Percentiles rank a stretch among this genome's conserved stretches.
Conservation (phyloP, 257 asterid species). For the Capsicum baccatum region DNA sequence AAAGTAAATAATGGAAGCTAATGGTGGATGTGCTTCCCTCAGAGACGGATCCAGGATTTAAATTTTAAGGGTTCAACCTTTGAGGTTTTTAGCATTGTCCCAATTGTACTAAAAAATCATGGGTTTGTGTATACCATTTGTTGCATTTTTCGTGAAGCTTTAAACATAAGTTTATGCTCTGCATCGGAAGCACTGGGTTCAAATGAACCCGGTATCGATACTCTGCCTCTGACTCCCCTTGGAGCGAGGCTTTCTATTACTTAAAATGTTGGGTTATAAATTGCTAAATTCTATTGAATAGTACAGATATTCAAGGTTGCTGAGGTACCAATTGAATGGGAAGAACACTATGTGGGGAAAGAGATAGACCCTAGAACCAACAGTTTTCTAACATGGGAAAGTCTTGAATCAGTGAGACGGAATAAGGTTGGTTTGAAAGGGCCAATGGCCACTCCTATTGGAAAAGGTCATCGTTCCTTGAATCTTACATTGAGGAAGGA, state of each 20-base stretch:
- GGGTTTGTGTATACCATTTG: background rate
- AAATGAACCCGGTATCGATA: background rate
- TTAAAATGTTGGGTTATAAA: background rate
- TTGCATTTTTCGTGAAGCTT: background rate
- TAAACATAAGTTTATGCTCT: background rate
- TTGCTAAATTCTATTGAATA: constrained; percentile 25
- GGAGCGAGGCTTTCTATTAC: constrained; percentile 17
- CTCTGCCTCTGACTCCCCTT: background rate
- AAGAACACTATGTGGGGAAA: constrained; percentile 86
- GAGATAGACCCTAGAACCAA: constrained; percentile 94
- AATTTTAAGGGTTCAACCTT: background rate
- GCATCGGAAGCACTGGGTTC: background rate
- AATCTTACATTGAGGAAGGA: constrained; percentile 96
- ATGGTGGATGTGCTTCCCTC: background rate
- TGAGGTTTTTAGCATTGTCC: background rate
- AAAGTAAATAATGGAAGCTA: background rate
- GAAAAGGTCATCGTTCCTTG: constrained; percentile 96
- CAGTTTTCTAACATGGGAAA: constrained; percentile 96
- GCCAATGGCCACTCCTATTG: constrained; percentile 98
- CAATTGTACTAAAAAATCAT: background rate
- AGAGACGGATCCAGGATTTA: background rate
- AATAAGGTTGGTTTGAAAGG: constrained; percentile 94
- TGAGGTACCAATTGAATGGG: constrained; percentile 96
- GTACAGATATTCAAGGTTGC: constrained; percentile 75
- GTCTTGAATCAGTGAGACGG: constrained; percentile 83